Evolutionary conservation across 2,329 filamentous ascomycete genomes (phyloP).

Genomic region (Penicillium sp.): DNA sequence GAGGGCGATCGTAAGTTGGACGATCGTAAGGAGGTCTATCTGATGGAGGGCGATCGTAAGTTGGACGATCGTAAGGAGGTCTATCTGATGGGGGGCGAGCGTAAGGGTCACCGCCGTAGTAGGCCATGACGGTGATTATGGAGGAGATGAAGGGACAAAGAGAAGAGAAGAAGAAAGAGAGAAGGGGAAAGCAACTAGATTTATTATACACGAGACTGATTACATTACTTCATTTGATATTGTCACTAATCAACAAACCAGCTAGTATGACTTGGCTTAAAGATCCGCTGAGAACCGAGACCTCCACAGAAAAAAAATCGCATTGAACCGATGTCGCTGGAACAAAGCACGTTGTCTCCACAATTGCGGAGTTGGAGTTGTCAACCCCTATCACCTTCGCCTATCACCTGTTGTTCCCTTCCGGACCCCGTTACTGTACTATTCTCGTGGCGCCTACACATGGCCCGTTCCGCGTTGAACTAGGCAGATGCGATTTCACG

Average conservation of each 20-base stretch:
- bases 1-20: constrained; percentile 29
- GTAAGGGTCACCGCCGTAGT: constrained; percentile 23
- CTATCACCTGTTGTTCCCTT: background rate
- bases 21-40: constrained; percentile 17
- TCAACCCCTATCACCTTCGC: background rate
- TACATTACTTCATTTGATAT: background rate
- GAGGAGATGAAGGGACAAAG: background rate
- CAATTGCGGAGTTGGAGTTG: background rate
- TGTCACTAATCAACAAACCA: background rate
- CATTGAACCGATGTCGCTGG: background rate
- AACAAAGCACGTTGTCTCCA: background rate
- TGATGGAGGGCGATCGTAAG: constrained; percentile 26
- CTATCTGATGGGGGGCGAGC: constrained; percentile 19
- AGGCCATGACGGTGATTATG: constrained; percentile 24
- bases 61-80: constrained; percentile 22
- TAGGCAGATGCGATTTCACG: constrained; percentile 17
- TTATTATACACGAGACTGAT: constrained; percentile 13
- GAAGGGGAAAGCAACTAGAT: background rate
- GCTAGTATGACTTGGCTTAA: background rate
- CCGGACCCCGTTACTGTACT: background rate
- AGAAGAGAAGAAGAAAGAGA: constrained; percentile 1
- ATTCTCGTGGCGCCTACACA: background rate
- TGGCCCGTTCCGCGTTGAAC: background rate
- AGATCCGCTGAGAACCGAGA: constrained; percentile 14
- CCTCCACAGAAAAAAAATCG: background rate